Conservation (phyloP, 1,284 basidiomycete species). For the Heliocybe sulcata region DNA sequence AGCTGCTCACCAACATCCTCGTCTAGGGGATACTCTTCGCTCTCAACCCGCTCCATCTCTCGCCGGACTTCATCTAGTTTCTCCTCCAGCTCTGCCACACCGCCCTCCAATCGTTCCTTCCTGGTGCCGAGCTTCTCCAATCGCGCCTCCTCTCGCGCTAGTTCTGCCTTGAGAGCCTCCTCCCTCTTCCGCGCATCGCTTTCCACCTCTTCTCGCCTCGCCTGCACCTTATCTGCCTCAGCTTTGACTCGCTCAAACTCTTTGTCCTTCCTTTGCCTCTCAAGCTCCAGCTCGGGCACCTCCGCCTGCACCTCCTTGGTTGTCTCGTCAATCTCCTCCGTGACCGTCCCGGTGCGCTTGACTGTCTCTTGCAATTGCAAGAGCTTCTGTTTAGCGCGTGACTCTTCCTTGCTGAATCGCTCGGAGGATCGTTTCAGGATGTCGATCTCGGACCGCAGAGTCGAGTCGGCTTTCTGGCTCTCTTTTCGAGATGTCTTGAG, state of each 20-base stretch:
- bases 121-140: constrained; percentile 48
- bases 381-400: constrained; percentile 65
- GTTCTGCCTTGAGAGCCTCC: constrained; percentile 32
- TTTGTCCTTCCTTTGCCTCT: constrained; percentile 36
- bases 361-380: constrained; percentile 72
- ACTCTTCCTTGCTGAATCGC: constrained; percentile 56
- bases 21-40: not conserved
- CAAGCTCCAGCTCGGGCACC: constrained; percentile 38
- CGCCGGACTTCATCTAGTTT: constrained; percentile 27
- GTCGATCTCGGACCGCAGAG: constrained; percentile 69
- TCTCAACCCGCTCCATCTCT: constrained; percentile 30
- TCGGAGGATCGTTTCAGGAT: constrained; percentile 66
- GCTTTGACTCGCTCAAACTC: constrained; percentile 34
- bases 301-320: constrained; percentile 42
- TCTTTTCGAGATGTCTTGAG: constrained; percentile 67
- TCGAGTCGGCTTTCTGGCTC: constrained; percentile 66
- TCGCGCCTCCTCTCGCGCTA: constrained; percentile 29
- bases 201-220: constrained; percentile 29
- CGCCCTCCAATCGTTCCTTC: constrained; percentile 48
- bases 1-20: not conserved
- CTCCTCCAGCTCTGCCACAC: constrained; percentile 33
- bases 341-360: constrained; percentile 55
- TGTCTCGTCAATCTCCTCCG: constrained; percentile 46
- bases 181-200: constrained; percentile 33
- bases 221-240: constrained; percentile 22